Conservation (phyloP, 1,284 basidiomycete species). For the Pseudozyma pruni region DNA sequence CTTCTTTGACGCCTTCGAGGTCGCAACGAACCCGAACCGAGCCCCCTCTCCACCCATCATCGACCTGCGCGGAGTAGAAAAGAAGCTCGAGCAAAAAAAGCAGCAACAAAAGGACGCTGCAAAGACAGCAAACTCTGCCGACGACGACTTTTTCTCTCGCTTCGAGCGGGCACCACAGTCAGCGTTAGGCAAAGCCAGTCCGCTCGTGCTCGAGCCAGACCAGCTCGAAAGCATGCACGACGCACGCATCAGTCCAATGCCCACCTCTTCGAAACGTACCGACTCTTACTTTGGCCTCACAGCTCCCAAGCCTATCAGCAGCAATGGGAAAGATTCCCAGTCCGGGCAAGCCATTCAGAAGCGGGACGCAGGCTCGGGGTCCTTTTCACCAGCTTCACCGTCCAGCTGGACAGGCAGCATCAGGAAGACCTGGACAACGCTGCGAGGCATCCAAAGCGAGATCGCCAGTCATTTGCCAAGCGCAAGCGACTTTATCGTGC, state of each 20-base stretch:
- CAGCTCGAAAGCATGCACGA: slow-evolving; percentile 57
- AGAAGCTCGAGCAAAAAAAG: slow-evolving; percentile 49
- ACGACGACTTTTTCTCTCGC: slow-evolving; percentile 53
- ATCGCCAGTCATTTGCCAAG: slow-evolving; percentile 49
- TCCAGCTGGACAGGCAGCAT: slow-evolving; percentile 53
- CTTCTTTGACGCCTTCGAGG: slow-evolving; percentile 52
- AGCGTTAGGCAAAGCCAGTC: slow-evolving; percentile 29
- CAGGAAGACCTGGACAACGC: slow-evolving; percentile 51
- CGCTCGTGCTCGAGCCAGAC: slow-evolving; percentile 43
- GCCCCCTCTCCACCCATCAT: slow-evolving; percentile 59
- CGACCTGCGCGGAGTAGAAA: slow-evolving; percentile 62
- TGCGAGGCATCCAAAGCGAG: slow-evolving; percentile 46
- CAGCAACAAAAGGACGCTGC: slow-evolving; percentile 24
- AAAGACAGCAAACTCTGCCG: slow-evolving; percentile 15
- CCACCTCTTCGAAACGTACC: slow-evolving; percentile 8
- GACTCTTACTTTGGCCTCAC: slow-evolving; percentile 39
- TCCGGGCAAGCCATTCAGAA: slow-evolving; percentile 2
- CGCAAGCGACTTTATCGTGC: slow-evolving; percentile 52
- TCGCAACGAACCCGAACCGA: slow-evolving; percentile 32
- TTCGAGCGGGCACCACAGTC: slow-evolving; percentile 49
- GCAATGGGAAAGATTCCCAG: background rate
- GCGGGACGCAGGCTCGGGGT: slow-evolving; percentile 5
- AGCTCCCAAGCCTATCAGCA: slow-evolving; percentile 28
- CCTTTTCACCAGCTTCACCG: slow-evolving; percentile 24
- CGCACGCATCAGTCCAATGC: slow-evolving; percentile 47